Percentiles rank a stretch among this genome's conserved stretches.
Conservation (phyloP, 2,329 filamentous ascomycete species). For the Colletotrichum brevisporum region DNA sequence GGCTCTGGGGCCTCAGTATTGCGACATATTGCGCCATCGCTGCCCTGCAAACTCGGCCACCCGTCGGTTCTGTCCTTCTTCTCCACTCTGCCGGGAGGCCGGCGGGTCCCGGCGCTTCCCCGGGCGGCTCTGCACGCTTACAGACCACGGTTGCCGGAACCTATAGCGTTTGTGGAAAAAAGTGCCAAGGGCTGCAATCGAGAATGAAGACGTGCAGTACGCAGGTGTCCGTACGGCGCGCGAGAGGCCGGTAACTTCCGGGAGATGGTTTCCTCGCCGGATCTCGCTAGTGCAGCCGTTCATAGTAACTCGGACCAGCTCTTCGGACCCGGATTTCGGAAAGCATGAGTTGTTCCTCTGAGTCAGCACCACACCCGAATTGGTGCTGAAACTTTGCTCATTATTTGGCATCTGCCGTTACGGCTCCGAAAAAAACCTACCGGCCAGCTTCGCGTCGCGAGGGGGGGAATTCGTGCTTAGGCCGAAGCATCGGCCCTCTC, state of each 20-base stretch:
- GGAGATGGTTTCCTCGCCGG: not conserved
- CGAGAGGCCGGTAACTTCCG: not conserved
- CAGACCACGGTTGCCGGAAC: not conserved
- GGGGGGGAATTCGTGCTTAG: not conserved
- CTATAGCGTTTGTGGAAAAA: not conserved
- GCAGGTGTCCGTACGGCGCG: not conserved
- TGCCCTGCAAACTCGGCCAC: slow-evolving; percentile 26
- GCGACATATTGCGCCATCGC: slow-evolving; percentile 39
- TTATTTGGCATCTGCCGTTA: slow-evolving; percentile 13
- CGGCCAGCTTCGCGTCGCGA: slow-evolving; percentile 35
- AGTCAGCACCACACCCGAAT: slow-evolving; percentile 24
- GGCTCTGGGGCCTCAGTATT: slow-evolving; percentile 25
- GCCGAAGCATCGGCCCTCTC: not conserved
- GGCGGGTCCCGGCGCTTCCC: slow-evolving; percentile 13
- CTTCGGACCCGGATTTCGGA: slow-evolving; percentile 18
- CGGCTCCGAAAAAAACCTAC: slow-evolving; percentile 9
- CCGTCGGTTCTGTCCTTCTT: not conserved
- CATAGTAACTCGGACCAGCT: not conserved
- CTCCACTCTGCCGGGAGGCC: slow-evolving; percentile 24
- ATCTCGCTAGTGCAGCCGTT: slow-evolving; percentile 1
- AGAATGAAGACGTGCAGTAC: slow-evolving; percentile 2
- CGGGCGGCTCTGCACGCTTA: not conserved
- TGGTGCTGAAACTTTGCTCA: slow-evolving; percentile 25
- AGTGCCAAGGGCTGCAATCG: not conserved
- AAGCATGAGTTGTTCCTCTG: not conserved